Conservation (phyloP, 2,329 filamentous ascomycete genomes). For the Ceratocystis eucalypticola region DNA sequence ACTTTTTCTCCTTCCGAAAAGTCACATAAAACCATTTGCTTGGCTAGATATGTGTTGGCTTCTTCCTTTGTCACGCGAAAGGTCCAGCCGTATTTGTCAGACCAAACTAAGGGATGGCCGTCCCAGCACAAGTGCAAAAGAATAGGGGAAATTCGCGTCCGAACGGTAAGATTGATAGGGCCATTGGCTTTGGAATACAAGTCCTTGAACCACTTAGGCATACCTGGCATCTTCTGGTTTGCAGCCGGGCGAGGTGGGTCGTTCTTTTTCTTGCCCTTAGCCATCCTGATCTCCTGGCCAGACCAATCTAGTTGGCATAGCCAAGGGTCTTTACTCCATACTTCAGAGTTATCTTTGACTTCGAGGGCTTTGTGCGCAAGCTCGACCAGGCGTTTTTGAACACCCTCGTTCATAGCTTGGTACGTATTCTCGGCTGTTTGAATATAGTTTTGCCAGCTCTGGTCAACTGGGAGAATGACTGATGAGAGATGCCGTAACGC, state of each 20-base stretch:
- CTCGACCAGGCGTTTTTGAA: constrained; percentile 58
- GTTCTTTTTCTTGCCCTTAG: constrained; percentile 76
- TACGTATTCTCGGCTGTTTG: constrained; percentile 76
- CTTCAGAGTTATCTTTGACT: constrained; percentile 52
- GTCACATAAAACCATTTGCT: constrained; percentile 60
- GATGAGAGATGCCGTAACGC: constrained; percentile 85
- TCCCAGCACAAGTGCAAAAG: constrained; percentile 80
- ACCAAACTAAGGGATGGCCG: constrained; percentile 81
- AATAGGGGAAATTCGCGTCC: constrained; percentile 76
- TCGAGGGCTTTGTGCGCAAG: constrained; percentile 66
- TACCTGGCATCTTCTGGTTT: constrained; percentile 84
- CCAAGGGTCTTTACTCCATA: constrained; percentile 77
- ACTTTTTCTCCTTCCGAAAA: constrained; percentile 52
- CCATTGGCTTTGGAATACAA: constrained; percentile 57
- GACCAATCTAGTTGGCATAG: constrained; percentile 89
- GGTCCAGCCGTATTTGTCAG: constrained; percentile 83
- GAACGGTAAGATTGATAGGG: constrained; percentile 65
- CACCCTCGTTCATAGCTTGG: constrained; percentile 58
- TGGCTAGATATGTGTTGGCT: constrained; percentile 49
- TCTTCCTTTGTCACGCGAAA: constrained; percentile 60
- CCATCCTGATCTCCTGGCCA: constrained; percentile 80
- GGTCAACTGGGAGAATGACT: constrained; percentile 80
- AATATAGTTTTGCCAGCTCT: constrained; percentile 77
- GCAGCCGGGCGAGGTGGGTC: constrained; percentile 65
- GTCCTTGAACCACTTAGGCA: constrained; percentile 93